Evolutionary conservation across 2,329 filamentous ascomycete genomes (phyloP).

Genomic region (Zarea fungicola): DNA sequence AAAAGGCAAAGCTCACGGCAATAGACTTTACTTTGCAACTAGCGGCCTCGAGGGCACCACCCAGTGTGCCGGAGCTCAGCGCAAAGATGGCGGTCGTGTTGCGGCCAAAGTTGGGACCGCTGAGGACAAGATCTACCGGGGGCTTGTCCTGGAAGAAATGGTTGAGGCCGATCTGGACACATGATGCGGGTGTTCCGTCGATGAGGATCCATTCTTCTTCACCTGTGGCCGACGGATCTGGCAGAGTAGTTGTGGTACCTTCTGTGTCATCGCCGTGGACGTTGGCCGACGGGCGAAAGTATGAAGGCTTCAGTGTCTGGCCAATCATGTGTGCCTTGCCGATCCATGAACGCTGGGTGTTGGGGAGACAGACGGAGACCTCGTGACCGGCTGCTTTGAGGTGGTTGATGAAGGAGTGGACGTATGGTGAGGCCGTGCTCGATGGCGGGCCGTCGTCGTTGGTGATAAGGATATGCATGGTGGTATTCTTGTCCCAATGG

Average conservation of each 20-base stretch:
- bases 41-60: constrained; percentile 71
- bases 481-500: constrained; percentile 13
- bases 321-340: constrained; percentile 97
- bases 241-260: constrained; percentile 57
- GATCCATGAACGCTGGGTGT: constrained; percentile 95
- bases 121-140: constrained; percentile 70
- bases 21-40: constrained; percentile 66
- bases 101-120: constrained; percentile 76
- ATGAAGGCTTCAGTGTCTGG: constrained; percentile 75
- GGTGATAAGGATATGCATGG: constrained; percentile 60
- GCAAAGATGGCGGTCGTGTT: constrained; percentile 79
- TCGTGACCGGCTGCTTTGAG: constrained; percentile 71
- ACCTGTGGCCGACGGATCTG: constrained; percentile 45
- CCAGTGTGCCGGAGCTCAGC: constrained; percentile 70
- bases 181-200: constrained; percentile 75
- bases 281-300: constrained; percentile 62
- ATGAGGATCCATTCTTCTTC: constrained; percentile 77
- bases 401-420: constrained; percentile 66
- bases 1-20: constrained; percentile 87
- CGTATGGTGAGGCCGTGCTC: constrained; percentile 71
- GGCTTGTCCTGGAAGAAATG: constrained; percentile 71
- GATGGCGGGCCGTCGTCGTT: constrained; percentile 83
- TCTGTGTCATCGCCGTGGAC: constrained; percentile 43
- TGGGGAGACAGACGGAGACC: constrained; percentile 88
- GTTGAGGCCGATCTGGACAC: constrained; percentile 75